Percentiles rank a stretch among this genome's conserved stretches.
Conservation (phyloP, 2,329 filamentous ascomycete species). For the Nectriaceae sp. region DNA sequence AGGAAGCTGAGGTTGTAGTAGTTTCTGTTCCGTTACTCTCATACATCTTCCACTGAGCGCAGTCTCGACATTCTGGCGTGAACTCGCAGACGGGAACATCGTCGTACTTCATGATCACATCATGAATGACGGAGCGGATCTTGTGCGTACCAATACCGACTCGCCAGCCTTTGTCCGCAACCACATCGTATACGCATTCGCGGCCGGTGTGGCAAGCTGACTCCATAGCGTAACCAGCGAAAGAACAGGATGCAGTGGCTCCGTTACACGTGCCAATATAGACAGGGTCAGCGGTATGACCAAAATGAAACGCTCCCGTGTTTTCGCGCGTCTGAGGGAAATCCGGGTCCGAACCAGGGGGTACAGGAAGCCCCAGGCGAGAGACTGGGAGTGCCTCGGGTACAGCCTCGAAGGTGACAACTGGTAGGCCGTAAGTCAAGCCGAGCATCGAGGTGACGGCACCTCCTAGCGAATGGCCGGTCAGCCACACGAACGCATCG, state of each 20-base stretch:
- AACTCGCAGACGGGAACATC: slow-evolving; percentile 73
- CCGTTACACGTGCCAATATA: slow-evolving; percentile 94
- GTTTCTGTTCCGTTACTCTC: slow-evolving; percentile 85
- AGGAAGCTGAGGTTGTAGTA: slow-evolving; percentile 63
- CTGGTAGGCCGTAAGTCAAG: slow-evolving; percentile 85
- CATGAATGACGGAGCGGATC: slow-evolving; percentile 83
- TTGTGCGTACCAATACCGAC: slow-evolving; percentile 90
- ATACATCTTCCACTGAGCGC: slow-evolving; percentile 91
- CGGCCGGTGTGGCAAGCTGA: slow-evolving; percentile 87
- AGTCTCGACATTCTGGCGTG: slow-evolving; percentile 84
- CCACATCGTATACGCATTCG: slow-evolving; percentile 90
- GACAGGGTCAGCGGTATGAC: slow-evolving; percentile 92
- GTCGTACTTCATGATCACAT: slow-evolving; percentile 84
- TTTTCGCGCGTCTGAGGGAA: slow-evolving; percentile 69
- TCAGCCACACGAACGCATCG: slow-evolving; percentile 80
- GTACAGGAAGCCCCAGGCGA: slow-evolving; percentile 81
- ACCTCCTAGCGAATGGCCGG: slow-evolving; percentile 90
- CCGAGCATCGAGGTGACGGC: slow-evolving; percentile 86
- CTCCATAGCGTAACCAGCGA: slow-evolving; percentile 92
- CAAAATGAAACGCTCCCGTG: slow-evolving; percentile 87
- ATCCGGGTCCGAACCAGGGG: slow-evolving; percentile 73
- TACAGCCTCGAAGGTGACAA: slow-evolving; percentile 91
- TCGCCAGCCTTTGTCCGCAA: slow-evolving; percentile 88
- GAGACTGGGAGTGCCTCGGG: slow-evolving; percentile 86
- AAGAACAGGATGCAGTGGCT: slow-evolving; percentile 83